Conservation (phyloP, 192 early-diverging fungal species). For the Coemansia sp. region DNA sequence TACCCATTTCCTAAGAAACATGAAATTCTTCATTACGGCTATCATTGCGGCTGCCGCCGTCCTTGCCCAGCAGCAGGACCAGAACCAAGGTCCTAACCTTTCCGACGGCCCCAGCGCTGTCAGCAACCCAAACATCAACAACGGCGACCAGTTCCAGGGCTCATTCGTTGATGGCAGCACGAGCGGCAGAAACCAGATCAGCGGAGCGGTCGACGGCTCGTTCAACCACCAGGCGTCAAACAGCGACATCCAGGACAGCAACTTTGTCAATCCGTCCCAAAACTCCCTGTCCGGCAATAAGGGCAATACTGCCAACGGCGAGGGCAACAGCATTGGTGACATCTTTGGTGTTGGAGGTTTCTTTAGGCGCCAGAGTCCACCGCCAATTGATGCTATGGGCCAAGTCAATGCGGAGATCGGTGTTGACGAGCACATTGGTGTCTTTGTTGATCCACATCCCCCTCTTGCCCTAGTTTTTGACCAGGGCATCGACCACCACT, state of each 20-base stretch:
- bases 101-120: conserved; percentile 30
- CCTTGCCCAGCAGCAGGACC: conserved; percentile 37
- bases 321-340: conserved; percentile 41
- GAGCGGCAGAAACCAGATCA: conserved; percentile 32
- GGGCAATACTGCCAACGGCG: conserved; percentile 40
- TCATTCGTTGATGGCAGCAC: conserved; percentile 25
- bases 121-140: conserved; percentile 45
- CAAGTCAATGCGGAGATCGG: too few species aligned
- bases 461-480: too few species aligned
- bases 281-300: conserved; percentile 31
- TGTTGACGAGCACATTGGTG: too few species aligned
- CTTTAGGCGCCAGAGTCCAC: conserved; percentile 31
- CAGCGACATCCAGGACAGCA: conserved; percentile 35
- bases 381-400: too few species aligned
- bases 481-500: too few species aligned
- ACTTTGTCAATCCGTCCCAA: conserved; percentile 40
- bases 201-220: conserved; percentile 19
- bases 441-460: too few species aligned
- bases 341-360: conserved; percentile 3
- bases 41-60: conserved; percentile 28
- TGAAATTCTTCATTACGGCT: conserved; percentile 23
- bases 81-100: conserved; percentile 19
- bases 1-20: background rate
- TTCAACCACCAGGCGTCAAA: conserved; percentile 32
- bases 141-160: conserved; percentile 36